A percentile compares a stretch with the other conserved stretches of the same genome.
These are phyloP conservation scores for Phytopythium litorale DNA, from an alignment of 352 stramenopile species.

Conservation along the genomic window DNA sequence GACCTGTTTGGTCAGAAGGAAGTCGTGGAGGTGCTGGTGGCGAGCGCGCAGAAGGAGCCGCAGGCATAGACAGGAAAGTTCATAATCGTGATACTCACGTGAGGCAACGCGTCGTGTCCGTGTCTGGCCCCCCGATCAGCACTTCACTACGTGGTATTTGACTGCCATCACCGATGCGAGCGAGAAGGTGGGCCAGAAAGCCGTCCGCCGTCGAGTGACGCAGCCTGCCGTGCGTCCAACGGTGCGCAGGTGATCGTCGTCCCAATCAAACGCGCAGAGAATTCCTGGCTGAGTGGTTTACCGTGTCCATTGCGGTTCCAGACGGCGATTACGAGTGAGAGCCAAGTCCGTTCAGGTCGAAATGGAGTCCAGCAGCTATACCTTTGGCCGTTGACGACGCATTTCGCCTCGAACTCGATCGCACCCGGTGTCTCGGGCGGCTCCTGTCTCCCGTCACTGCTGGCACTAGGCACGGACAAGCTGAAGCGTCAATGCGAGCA, in stretches of 20 bases:
- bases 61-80: not conserved
- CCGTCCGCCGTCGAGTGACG: not conserved
- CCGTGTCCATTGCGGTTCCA: no score
- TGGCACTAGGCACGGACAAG: not conserved
- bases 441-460: not conserved
- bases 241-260: constrained; percentile 5
- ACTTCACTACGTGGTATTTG: not conserved
- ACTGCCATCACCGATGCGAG: not conserved
- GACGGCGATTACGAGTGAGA: not conserved
- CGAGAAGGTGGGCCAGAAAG: not conserved
- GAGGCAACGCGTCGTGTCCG: no score
- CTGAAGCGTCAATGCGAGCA: constrained; percentile 3
- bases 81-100: not conserved
- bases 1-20: constrained; percentile 40
- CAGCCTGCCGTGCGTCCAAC: not conserved
- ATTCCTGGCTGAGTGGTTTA: not conserved
- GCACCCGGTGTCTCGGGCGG: not conserved
- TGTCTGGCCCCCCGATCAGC: not conserved
- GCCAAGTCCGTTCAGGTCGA: not conserved
- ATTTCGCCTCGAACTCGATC: constrained; percentile 45
- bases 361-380: constrained; percentile 3
- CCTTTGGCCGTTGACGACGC: constrained; percentile 41
- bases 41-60: not conserved
- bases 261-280: not conserved
- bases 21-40: constrained; percentile 19